Percentiles rank a stretch among this genome's conserved stretches.
Conservation (phyloP, 768 basidiomycete species). For the Xerocomus potaroensis region DNA sequence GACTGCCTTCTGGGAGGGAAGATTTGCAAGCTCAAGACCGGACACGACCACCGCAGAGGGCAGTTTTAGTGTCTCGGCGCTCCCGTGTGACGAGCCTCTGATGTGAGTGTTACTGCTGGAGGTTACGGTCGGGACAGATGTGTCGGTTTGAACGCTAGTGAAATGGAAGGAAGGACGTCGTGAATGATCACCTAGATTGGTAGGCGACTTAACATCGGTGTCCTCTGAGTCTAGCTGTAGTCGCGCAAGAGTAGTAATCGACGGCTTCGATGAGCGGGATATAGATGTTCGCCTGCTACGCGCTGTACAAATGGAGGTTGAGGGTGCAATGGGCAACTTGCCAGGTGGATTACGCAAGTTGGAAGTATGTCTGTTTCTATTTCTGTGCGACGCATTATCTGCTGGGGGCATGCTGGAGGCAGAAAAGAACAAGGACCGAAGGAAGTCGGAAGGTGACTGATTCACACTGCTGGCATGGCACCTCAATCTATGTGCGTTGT, state of each 20-base stretch:
- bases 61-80: slow-evolving; percentile 27
- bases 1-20: slow-evolving; percentile 55
- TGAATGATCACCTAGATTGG: neutral
- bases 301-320: slow-evolving; percentile 18
- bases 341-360: slow-evolving; percentile 18
- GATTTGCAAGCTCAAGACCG: slow-evolving; percentile 59
- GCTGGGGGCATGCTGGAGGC: slow-evolving; percentile 15
- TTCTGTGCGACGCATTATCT: slow-evolving; percentile 17
- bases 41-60: slow-evolving; percentile 65
- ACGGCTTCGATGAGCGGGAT: slow-evolving; percentile 19
- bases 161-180: slow-evolving; percentile 11
- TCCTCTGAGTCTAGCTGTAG: slow-evolving; percentile 15
- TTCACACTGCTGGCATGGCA: slow-evolving; percentile 30
- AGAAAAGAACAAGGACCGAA: slow-evolving; percentile 38
- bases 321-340: slow-evolving; percentile 14
- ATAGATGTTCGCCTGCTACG: slow-evolving; percentile 25
- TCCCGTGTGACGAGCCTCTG: slow-evolving; percentile 13
- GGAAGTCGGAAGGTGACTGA: slow-evolving; percentile 25
- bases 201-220: slow-evolving; percentile 2
- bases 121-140: slow-evolving; percentile 11
- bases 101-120: slow-evolving; percentile 9
- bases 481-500: slow-evolving; percentile 54
- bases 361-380: slow-evolving; percentile 17
- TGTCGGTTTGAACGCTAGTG: slow-evolving; percentile 12
- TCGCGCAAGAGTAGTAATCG: slow-evolving; percentile 11